phyloP scores from a whole-genome alignment of 176 grass and related monocot species.

The Raddia guianensis region DNA sequence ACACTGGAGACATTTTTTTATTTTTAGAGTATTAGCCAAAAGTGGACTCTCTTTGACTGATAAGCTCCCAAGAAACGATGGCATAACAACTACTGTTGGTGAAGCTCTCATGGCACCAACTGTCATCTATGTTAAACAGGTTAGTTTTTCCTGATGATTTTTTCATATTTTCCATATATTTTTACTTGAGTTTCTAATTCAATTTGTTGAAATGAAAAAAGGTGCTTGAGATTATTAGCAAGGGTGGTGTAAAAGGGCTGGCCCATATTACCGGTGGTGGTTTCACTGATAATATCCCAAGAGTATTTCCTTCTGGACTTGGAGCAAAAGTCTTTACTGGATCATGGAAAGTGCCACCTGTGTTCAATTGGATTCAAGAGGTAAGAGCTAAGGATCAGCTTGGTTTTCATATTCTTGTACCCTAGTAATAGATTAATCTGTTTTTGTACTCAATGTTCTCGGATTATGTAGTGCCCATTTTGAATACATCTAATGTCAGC shows the following conservation, averaged over 20 bases:
- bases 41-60: slow-evolving; percentile 75
- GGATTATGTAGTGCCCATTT: background rate
- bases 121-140: slow-evolving; percentile 94
- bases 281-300: slow-evolving; percentile 90
- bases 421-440: background rate
- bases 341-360: slow-evolving; percentile 72
- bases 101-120: slow-evolving; percentile 97
- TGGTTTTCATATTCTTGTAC: background rate
- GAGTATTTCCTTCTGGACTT: slow-evolving; percentile 71
- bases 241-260: slow-evolving; percentile 84
- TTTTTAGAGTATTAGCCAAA: slow-evolving; percentile 69
- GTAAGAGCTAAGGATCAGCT: slow-evolving; percentile 35
- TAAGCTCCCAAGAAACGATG: slow-evolving; percentile 68
- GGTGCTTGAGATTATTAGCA: slow-evolving; percentile 81
- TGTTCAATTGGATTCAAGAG: slow-evolving; percentile 81
- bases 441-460: background rate
- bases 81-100: slow-evolving; percentile 60
- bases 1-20: background rate
- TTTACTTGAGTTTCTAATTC: background rate
- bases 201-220: slow-evolving; percentile 37
- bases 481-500: background rate
- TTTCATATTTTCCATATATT: background rate
- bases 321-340: slow-evolving; percentile 64
- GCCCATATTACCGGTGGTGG: slow-evolving; percentile 95
- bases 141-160: slow-evolving; percentile 36